Evolutionary conservation across 2,329 filamentous ascomycete genomes (phyloP).

Genomic region (Corinectria fuckeliana): DNA sequence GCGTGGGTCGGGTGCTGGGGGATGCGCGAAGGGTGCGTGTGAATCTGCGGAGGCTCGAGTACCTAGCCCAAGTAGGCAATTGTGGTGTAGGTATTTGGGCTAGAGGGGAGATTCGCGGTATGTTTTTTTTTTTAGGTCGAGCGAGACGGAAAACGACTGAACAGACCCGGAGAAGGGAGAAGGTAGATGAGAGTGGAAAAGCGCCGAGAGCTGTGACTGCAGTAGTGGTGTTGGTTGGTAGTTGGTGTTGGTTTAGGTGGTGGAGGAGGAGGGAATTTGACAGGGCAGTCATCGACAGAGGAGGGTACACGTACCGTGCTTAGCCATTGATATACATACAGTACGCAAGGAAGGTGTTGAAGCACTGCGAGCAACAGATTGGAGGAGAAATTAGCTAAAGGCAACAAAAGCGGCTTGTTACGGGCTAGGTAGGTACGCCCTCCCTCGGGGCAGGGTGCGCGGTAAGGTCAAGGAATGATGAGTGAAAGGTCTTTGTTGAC

Average conservation of each 20-base stretch:
- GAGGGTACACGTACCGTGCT: neutral
- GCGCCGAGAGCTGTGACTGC: neutral
- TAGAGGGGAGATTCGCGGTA: slow-evolving; percentile 10
- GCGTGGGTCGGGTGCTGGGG: slow-evolving; percentile 25
- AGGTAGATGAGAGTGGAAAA: neutral
- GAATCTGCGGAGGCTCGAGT: slow-evolving; percentile 8
- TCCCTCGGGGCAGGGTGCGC: neutral
- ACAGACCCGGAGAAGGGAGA: neutral
- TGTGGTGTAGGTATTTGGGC: slow-evolving; percentile 13
- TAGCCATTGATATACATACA: slow-evolving; percentile 5
- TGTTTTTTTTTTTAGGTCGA: slow-evolving; percentile 9
- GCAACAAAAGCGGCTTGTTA: neutral
- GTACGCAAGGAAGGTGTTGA: slow-evolving; percentile 1
- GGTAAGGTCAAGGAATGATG: slow-evolving; percentile 8
- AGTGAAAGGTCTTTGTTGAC: neutral
- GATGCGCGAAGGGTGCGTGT: slow-evolving; percentile 5
- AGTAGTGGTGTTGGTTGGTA: neutral
- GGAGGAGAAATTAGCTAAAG: neutral
- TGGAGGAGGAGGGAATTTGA: neutral
- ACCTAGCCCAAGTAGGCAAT: slow-evolving; percentile 3
- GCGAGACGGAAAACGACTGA: slow-evolving; percentile 6
- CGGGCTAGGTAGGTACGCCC: no score
- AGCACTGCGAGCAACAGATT: slow-evolving; percentile 13
- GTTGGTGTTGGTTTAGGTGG: no score
- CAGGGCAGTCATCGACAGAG: neutral